phyloP scores from a whole-genome alignment of 305 asterid genomes.

The Solanum hybrid region DNA sequence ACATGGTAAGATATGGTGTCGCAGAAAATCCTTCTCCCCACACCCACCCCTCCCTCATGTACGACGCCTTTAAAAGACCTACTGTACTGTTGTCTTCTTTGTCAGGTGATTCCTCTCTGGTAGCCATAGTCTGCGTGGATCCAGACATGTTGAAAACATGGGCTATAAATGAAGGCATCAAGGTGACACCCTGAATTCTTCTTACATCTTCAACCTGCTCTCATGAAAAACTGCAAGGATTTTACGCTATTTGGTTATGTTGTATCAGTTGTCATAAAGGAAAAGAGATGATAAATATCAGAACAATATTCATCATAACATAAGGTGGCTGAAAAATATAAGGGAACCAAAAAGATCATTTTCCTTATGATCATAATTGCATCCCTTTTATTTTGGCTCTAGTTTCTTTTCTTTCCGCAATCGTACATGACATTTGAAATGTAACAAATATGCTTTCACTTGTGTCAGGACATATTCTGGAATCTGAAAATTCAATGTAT shows the following conservation, averaged over 20 bases:
- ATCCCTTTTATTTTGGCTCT: neutral
- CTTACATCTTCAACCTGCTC: neutral
- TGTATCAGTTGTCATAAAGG: neutral
- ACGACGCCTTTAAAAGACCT: neutral
- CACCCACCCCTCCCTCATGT: neutral
- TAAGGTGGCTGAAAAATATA: neutral
- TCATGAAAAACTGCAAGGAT: neutral
- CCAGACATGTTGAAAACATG: conserved; percentile 49
- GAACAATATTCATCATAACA: neutral
- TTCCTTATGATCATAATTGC: neutral
- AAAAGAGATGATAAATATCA: neutral
- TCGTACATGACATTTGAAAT: neutral
- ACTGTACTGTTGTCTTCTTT: conserved; percentile 3
- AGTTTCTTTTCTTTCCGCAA: neutral
- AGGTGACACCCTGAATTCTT: conserved; percentile 25
- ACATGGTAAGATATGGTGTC: conserved; percentile 36
- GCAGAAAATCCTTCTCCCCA: neutral
- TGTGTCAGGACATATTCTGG: neutral
- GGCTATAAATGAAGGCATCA: conserved; percentile 54
- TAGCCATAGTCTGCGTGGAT: conserved; percentile 55
- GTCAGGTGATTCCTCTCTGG: conserved; percentile 60
- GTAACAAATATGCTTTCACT: neutral
- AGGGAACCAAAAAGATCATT: neutral
- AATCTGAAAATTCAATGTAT: neutral
- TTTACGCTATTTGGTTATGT: neutral